phyloP scores from a whole-genome alignment of 2,329 filamentous ascomycete species.

The Pseudocercospora ulei region DNA sequence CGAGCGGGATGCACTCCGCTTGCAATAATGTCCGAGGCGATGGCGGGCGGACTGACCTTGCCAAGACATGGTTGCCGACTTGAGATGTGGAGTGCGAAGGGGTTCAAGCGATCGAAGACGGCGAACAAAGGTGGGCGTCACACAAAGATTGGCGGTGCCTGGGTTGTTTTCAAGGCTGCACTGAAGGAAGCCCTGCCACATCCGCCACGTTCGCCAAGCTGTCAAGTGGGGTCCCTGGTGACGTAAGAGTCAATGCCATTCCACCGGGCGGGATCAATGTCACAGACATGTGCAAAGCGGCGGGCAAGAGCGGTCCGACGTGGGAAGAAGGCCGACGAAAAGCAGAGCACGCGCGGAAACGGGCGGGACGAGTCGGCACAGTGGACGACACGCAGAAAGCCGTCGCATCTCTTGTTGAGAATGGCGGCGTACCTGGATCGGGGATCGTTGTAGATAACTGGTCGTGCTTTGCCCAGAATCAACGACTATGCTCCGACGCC shows the following conservation, averaged over 20 bases:
- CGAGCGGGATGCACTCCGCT: neutral
- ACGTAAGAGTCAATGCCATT: constrained; percentile 44
- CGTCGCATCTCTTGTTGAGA: constrained; percentile 37
- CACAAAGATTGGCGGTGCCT: too few species aligned
- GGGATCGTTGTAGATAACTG: constrained; percentile 43
- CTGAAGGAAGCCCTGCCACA: too few species aligned
- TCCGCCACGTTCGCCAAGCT: too few species aligned
- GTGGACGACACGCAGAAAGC: constrained; percentile 41
- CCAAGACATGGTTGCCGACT: constrained; percentile 54
- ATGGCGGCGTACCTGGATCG: constrained; percentile 39
- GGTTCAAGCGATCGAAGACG: neutral
- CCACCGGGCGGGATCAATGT: constrained; percentile 48
- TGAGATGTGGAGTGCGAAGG: constrained; percentile 5
- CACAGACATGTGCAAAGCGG: constrained; percentile 37
- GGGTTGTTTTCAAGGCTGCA: too few species aligned
- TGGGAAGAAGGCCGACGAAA: constrained; percentile 44
- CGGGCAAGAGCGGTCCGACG: constrained; percentile 35
- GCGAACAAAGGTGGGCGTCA: neutral
- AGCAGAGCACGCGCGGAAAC: constrained; percentile 44
- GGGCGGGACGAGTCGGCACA: constrained; percentile 44
- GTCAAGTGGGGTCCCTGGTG: constrained; percentile 35
- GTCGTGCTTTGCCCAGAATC: too few species aligned
- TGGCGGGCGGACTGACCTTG: constrained; percentile 49
- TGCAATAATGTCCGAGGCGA: constrained; percentile 13
- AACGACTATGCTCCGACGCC: too few species aligned